Evolutionary conservation across 2,329 filamentous ascomycete species (phyloP), one percentile per base, ranked within the genome.

Genomic region (Rutstroemia sp.): DNA sequence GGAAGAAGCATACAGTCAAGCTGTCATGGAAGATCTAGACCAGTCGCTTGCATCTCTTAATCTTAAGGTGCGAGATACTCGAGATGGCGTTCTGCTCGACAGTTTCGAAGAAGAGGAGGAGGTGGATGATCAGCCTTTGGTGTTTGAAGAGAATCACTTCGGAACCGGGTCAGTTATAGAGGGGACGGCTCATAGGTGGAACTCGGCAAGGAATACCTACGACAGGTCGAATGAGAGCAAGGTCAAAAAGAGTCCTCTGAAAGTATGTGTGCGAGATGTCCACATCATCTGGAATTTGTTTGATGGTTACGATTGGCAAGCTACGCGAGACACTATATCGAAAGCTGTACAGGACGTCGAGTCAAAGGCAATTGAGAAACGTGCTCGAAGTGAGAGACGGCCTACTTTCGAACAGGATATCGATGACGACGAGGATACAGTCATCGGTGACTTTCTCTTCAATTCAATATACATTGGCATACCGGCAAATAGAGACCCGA

Each of bases 391-490:
- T 53, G 81, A 58, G 76, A 79, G 53, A 74, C 79, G 8, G 77
- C 80, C 54, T 71, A 74, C 37, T 70, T 76, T 67, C 69, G 81
- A 71, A 66, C 87, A 86, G 53, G 86, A 85, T 38, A 85, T 92
- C 23, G 80, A 87, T 21, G 88, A 95, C 49, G 88, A 95, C 47
- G 87, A 92, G 45, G 88, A 92, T 71, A 89, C 85, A 12, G 88
- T 88, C 5, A 95, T 97, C 71, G 91, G 90, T 5, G 95, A 99
- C 69, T 95, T 95, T 64, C 77, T 99, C 16, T 99, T 99, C 79
- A 97, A 99, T 70, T 99, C 94, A 0, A 96, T 99, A 54, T 99
- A 96, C 74, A 96, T 99, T 65, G 91, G 89, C 14, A 88, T 99
- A 18, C 88, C 92, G 0, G 81, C 88, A 10, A 94, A 92, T 64